These are phyloP conservation scores for Debaryomyces subglobosus DNA, from an alignment of 1,139 yeast genomes.

Conservation along the genomic window DNA sequence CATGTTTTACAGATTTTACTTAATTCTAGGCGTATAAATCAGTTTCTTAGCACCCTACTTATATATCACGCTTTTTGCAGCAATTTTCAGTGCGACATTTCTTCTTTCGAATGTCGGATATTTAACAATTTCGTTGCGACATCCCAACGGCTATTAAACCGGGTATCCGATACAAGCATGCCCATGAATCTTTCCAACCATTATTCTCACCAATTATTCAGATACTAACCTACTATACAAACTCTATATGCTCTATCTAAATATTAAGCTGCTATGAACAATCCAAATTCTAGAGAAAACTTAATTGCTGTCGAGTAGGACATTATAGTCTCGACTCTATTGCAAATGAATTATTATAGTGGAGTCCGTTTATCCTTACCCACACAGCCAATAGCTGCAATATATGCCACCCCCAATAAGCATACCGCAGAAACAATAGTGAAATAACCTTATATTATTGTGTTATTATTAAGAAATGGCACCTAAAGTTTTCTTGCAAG, in stretches of 20 bases:
- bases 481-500: neutral
- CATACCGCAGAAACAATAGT: neutral
- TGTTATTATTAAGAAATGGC: neutral
- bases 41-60: neutral
- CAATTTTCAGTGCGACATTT: neutral
- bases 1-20: neutral
- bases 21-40: too few relatives aligned
- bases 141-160: neutral
- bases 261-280: too few relatives aligned
- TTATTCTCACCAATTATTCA: neutral
- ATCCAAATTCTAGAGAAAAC: neutral
- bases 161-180: neutral
- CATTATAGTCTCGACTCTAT: neutral
- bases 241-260: neutral
- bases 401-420: too few relatives aligned
- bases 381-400: neutral
- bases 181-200: neutral
- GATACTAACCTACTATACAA: neutral
- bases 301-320: neutral
- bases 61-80: slow-evolving; percentile 1
- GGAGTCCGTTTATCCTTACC: neutral
- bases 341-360: neutral
- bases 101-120: neutral
- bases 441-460: neutral
- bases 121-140: neutral